These are phyloP conservation scores for Endoconidiophora polonica DNA, from an alignment of 2,329 filamentous ascomycete genomes.

Conservation along the genomic window DNA sequence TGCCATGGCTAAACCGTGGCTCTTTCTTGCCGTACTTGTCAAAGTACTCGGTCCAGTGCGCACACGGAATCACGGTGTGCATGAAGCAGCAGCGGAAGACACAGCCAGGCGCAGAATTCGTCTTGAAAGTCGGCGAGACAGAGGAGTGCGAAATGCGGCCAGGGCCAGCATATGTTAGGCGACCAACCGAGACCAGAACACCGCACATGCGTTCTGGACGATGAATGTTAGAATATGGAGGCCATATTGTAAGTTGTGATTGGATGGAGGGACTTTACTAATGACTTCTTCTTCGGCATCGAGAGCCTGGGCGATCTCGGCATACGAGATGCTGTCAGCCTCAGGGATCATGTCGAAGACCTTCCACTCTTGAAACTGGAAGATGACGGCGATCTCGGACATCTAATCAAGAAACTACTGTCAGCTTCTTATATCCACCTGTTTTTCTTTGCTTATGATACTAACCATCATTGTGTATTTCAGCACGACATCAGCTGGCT, in stretches of 20 bases:
- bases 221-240: background rate
- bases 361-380: constrained; percentile 20
- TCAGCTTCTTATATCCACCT: background rate
- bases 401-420: background rate
- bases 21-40: constrained; percentile 18
- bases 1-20: constrained; percentile 17
- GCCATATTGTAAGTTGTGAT: background rate
- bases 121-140: constrained; percentile 10
- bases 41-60: constrained; percentile 12
- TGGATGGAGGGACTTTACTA: background rate
- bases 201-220: background rate
- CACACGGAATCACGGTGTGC: constrained; percentile 8
- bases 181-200: background rate
- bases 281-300: constrained; percentile 18
- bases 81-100: constrained; percentile 11
- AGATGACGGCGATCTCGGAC: constrained; percentile 15
- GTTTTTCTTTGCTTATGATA: background rate
- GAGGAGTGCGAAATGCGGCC: background rate
- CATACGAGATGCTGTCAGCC: constrained; percentile 17
- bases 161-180: background rate
- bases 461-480: constrained; percentile 2
- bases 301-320: constrained; percentile 18
- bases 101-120: constrained; percentile 2
- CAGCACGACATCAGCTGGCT: background rate
- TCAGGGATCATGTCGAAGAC: constrained; percentile 20